phyloP scores from a whole-genome alignment of 441 rosid species.

The Syzygium syzygioides region DNA sequence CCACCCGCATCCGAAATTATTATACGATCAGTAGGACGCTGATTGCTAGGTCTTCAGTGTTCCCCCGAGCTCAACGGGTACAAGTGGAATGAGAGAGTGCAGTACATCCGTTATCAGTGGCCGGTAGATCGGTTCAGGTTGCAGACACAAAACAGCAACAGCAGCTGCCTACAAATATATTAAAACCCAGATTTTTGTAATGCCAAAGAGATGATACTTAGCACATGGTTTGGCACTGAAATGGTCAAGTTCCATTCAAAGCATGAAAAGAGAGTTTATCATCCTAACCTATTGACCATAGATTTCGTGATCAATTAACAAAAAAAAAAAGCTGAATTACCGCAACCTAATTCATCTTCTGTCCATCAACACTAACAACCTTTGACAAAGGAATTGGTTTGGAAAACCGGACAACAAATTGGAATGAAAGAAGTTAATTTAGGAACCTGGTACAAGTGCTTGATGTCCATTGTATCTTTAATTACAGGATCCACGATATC shows the following conservation, averaged over 20 bases:
- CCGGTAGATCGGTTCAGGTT: not conserved
- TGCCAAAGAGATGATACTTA: not conserved
- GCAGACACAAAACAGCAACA: conserved; percentile 1
- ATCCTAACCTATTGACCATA: not conserved
- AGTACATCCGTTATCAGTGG: not conserved
- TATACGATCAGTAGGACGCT: not conserved
- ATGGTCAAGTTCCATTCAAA: not conserved
- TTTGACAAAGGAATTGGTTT: not conserved
- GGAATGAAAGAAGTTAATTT: not conserved
- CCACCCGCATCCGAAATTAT: not conserved
- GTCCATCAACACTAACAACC: not conserved
- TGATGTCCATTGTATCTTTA: not conserved
- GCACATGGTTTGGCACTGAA: not conserved
- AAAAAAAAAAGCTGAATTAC: not conserved
- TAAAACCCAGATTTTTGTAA: not conserved
- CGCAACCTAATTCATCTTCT: not conserved
- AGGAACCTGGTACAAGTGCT: not conserved
- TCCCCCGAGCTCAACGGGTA: not conserved
- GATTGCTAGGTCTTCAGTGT: not conserved
- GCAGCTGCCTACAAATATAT: not conserved
- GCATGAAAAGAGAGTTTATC: not conserved
- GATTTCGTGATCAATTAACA: not conserved
- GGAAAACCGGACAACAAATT: not conserved
- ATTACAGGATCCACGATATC: not conserved
- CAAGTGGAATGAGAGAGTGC: not conserved